phyloP scores from a whole-genome alignment of 1,284 basidiomycete genomes.

The Erythrobasidium hasegawianum region DNA sequence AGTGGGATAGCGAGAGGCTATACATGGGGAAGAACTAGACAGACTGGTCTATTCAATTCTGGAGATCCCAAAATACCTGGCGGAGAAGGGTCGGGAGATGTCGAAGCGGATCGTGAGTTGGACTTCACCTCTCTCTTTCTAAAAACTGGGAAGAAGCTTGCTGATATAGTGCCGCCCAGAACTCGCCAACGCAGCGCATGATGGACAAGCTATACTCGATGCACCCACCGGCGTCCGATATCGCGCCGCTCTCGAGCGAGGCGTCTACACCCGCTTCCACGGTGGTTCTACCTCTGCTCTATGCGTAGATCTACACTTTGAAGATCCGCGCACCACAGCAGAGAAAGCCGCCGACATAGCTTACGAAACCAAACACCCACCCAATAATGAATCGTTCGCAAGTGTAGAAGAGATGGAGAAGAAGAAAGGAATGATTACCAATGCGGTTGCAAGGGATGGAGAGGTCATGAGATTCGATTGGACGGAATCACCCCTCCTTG shows the following conservation, averaged over 20 bases:
- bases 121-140: background rate
- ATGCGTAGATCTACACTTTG: conserved; percentile 34
- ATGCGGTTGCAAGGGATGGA: conserved; percentile 14
- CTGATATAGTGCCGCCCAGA: background rate
- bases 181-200: conserved; percentile 28
- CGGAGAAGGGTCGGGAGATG: conserved; percentile 31
- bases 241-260: conserved; percentile 34
- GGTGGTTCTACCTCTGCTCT: conserved; percentile 30
- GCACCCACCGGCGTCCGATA: conserved; percentile 16
- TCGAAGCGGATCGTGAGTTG: conserved; percentile 30
- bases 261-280: conserved; percentile 34
- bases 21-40: conserved; percentile 30
- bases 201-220: conserved; percentile 26
- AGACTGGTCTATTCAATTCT: conserved; percentile 25
- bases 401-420: conserved; percentile 8
- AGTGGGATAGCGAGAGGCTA: conserved; percentile 18
- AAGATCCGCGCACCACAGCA: conserved; percentile 29
- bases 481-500: conserved; percentile 14
- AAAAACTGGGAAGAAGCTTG: background rate
- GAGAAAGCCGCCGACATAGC: conserved; percentile 15
- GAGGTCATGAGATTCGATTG: conserved; percentile 32
- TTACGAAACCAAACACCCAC: conserved; percentile 27
- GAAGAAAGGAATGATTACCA: conserved; percentile 23
- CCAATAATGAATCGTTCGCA: background rate
- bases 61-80: conserved; percentile 20